Percentiles rank a stretch among this genome's conserved stretches.
These are phyloP conservation scores for Mycena sp. DNA, from an alignment of 1,284 basidiomycete species.

Conservation along the genomic window DNA sequence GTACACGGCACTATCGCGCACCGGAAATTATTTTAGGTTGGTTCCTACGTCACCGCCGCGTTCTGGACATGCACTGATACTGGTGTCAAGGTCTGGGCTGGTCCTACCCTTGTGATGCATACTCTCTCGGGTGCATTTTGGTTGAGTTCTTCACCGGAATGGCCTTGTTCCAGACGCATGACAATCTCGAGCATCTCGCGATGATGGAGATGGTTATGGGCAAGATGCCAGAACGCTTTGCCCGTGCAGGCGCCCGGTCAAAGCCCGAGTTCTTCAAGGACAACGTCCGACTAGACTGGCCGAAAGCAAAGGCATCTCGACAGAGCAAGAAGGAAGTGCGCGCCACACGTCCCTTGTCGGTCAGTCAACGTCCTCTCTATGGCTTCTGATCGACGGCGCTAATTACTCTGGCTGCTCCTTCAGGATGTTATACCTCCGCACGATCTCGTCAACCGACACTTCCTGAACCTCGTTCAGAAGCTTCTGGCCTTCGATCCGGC, in stretches of 20 bases:
- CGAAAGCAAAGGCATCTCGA: slow-evolving; percentile 85
- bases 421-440: slow-evolving; percentile 87
- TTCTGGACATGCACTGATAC: slow-evolving; percentile 24
- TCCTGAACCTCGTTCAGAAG: slow-evolving; percentile 88
- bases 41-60: slow-evolving; percentile 38
- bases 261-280: slow-evolving; percentile 96
- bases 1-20: slow-evolving; percentile 97
- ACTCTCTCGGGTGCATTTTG: slow-evolving; percentile 98
- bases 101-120: slow-evolving; percentile 99
- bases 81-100: slow-evolving; percentile 84
- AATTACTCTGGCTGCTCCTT: slow-evolving; percentile 28
- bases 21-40: slow-evolving; percentile 98
- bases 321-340: slow-evolving; percentile 96
- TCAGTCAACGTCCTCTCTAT: slow-evolving; percentile 46
- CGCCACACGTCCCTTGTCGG: slow-evolving; percentile 82
- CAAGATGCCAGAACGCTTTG: slow-evolving; percentile 91
- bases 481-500: slow-evolving; percentile 93
- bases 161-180: slow-evolving; percentile 98
- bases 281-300: slow-evolving; percentile 88
- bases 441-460: slow-evolving; percentile 79
- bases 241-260: slow-evolving; percentile 72
- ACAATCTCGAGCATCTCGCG: slow-evolving; percentile 98
- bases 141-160: slow-evolving; percentile 99
- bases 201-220: slow-evolving; percentile 99
- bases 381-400: slow-evolving; percentile 6